Evolutionary conservation across 1,139 yeast genomes (phyloP), one percentile per base, ranked within the genome.

Genomic region (Meyerozyma elateridarum): DNA sequence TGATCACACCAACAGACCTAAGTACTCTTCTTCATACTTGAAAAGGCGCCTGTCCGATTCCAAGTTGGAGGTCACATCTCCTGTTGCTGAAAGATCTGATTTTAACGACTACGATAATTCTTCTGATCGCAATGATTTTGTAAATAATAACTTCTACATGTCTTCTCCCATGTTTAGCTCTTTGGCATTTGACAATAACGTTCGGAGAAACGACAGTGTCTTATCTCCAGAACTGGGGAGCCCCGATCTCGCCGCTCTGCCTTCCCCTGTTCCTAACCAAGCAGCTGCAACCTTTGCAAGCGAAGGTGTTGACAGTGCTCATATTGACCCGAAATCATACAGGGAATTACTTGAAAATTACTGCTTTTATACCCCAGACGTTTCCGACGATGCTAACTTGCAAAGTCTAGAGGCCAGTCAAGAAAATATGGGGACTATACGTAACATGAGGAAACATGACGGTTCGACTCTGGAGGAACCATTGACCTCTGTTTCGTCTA

Each of bases 261-360:
- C 29, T 25, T 25, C 19, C 15, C 20, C 31, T 20, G 21, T 18
- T 15, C 27, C 27, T 14, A 24, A 4, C 11, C 15, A 17, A 13
- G 16, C 15, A 12, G 22, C 22, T 17, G 7, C 20, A 28, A 18
- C 29, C 34, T 12, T 34, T 38, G 8, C 44, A 39, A 11, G 37
- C 31, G 6, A 32, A 19, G 16, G 37, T 32, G 8, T 36, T 36
- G 17, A 26, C 28, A 2, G 25, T 26, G 14, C 22, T 37, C 24
- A 19, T 24, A 13, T 44, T 79, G 48, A 78, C 48, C 73, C 87
- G 5, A 66, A 73, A 39, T 66, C 80, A 1, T 85, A 85, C 52
- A 76, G 78, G 49, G 83, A 79, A 41, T 59, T 85, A 27, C 60
- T 85, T 40, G 80, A 82, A 39, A 76, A 77, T 36, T 85, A 80